A percentile compares a stretch with the other conserved stretches of the same genome.
phyloP scores from a whole-genome alignment of 768 basidiomycete species.

The Rhodotorula kratochvilovae region DNA sequence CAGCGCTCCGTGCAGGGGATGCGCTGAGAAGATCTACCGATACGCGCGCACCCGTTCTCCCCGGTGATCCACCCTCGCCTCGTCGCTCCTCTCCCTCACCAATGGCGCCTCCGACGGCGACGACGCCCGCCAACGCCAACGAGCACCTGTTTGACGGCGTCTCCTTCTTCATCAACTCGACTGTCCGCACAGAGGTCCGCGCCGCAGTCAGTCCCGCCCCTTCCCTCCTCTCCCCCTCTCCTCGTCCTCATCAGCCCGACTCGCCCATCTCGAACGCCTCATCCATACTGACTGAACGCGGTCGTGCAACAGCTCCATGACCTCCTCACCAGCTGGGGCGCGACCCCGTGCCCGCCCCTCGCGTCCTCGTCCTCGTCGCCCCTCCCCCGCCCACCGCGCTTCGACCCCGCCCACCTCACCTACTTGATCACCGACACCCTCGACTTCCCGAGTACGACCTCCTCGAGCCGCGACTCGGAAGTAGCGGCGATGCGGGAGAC shows the following conservation, averaged over 20 bases:
- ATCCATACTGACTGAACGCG: background rate
- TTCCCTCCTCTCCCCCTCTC: background rate
- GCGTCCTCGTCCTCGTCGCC: background rate
- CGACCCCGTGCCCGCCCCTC: constrained; percentile 2
- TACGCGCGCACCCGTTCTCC: too few species aligned
- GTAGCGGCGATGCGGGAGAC: constrained; percentile 45
- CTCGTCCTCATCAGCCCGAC: background rate
- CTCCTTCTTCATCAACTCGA: constrained; percentile 8
- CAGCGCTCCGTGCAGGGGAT: too few species aligned
- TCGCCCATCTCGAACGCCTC: too few species aligned
- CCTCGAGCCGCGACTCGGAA: constrained; percentile 39
- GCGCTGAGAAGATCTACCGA: too few species aligned
- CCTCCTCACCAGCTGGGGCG: constrained; percentile 24
- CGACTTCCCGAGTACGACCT: constrained; percentile 59
- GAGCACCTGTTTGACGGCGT: constrained; percentile 7
- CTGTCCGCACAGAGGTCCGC: background rate
- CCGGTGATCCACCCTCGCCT: background rate
- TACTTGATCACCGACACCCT: constrained; percentile 60
- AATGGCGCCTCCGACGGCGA: too few species aligned
- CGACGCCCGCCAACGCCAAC: background rate
- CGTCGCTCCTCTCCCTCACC: too few species aligned
- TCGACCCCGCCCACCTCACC: constrained; percentile 50
- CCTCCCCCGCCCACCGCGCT: background rate
- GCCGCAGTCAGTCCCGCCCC: background rate
- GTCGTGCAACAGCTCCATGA: constrained; percentile 19